Conservation (phyloP, 495 filamentous ascomycete genomes). For the Aspergillus leporis region DNA sequence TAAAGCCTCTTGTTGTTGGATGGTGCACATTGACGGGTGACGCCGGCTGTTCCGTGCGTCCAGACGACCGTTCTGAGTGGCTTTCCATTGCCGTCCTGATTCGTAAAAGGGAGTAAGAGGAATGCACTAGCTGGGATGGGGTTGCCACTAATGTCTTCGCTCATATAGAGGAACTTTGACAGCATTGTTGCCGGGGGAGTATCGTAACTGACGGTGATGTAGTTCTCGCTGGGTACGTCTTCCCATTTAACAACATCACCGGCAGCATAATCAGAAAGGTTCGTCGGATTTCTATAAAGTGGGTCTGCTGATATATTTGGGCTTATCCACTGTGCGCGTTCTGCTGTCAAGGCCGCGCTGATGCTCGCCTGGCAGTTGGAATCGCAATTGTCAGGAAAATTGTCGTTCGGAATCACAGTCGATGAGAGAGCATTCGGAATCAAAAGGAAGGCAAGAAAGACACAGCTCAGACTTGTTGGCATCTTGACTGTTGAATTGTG, state of each 20-base stretch:
- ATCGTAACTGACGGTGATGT: not conserved
- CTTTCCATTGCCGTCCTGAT: not conserved
- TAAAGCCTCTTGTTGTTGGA: slow-evolving; percentile 7
- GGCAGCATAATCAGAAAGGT: slow-evolving; percentile 1
- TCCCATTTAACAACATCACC: slow-evolving; percentile 11
- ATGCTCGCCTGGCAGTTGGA: not conserved
- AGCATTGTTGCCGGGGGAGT: slow-evolving; percentile 1
- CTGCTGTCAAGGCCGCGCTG: slow-evolving; percentile 1
- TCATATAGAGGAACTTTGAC: slow-evolving; percentile 10
- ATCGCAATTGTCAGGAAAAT: slow-evolving; percentile 3
- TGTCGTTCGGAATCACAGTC: not conserved
- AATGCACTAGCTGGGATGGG: slow-evolving; percentile 4
- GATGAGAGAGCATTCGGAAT: too few relatives aligned
- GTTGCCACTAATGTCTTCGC: slow-evolving; percentile 1
- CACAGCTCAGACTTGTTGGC: too few relatives aligned
- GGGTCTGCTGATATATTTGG: slow-evolving; percentile 4
- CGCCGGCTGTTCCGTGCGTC: slow-evolving; percentile 13
- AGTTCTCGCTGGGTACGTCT: not conserved
- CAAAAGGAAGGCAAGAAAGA: too few relatives aligned
- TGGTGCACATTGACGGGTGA: slow-evolving; percentile 7
- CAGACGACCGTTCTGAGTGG: slow-evolving; percentile 1
- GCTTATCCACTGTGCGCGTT: not conserved
- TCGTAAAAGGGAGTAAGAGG: slow-evolving; percentile 6
- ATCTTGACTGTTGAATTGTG: too few relatives aligned
- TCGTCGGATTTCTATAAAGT: slow-evolving; percentile 5